phyloP scores from a whole-genome alignment of 179 eudicot species.

The Gypsophila paniculata region DNA sequence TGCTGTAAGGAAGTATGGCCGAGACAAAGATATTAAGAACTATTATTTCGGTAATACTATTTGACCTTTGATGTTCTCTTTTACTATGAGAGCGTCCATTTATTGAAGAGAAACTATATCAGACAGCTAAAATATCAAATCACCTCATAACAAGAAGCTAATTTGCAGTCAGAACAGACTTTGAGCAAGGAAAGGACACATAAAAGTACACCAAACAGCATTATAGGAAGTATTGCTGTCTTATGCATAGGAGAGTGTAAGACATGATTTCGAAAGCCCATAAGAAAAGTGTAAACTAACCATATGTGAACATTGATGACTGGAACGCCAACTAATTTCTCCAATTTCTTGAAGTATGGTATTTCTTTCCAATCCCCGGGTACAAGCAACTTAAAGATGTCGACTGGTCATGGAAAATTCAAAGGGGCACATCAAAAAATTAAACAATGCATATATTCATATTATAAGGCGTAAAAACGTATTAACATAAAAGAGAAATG shows the following conservation, averaged over 20 bases:
- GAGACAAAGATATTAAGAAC: background rate
- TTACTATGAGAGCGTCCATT: background rate
- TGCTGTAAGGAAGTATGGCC: background rate
- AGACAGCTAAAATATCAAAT: background rate
- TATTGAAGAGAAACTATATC: background rate
- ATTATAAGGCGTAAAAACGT: background rate
- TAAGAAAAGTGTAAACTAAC: conserved; percentile 42
- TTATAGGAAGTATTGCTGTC: too few relatives aligned
- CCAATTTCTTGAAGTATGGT: conserved; percentile 76
- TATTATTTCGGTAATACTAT: background rate
- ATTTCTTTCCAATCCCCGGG: conserved; percentile 85
- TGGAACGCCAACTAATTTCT: conserved; percentile 94
- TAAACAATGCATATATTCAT: background rate
- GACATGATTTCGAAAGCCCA: background rate
- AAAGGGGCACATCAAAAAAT: conserved; percentile 18
- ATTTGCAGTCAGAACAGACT: background rate
- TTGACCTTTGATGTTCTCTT: background rate
- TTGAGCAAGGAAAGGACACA: too few relatives aligned
- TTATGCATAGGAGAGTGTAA: too few relatives aligned
- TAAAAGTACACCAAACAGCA: too few relatives aligned
- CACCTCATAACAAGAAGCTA: background rate
- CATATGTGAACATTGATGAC: conserved; percentile 98
- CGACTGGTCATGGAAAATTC: conserved; percentile 47
- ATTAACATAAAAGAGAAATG: background rate
- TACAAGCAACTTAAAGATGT: conserved; percentile 79